phyloP scores from a whole-genome alignment of 2,329 filamentous ascomycete genomes.

The Thelonectria rubi region DNA sequence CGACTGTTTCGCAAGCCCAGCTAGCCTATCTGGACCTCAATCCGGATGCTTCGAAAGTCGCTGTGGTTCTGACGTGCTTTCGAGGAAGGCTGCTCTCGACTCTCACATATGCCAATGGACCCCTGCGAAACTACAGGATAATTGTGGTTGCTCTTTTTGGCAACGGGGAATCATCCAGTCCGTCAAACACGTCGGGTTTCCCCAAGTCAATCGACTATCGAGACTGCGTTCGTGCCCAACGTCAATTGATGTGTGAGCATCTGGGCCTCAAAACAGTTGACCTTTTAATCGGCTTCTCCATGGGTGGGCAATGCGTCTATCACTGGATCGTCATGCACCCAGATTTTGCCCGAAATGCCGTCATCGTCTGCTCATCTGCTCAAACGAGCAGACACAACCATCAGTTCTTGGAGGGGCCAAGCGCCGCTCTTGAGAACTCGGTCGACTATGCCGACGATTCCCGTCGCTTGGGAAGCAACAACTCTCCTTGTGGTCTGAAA shows the following conservation, averaged over 20 bases:
- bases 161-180: conserved; percentile 58
- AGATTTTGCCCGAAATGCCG: conserved; percentile 48
- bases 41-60: conserved; percentile 47
- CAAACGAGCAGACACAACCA: conserved; percentile 57
- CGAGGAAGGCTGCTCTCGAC: conserved; percentile 60
- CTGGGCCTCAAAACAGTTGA: conserved; percentile 49
- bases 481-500: conserved; percentile 44
- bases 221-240: conserved; percentile 55
- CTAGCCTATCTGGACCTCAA: conserved; percentile 43
- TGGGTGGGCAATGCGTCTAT: conserved; percentile 60
- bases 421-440: conserved; percentile 51
- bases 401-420: conserved; percentile 58
- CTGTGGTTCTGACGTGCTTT: conserved; percentile 64
- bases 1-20: conserved; percentile 36
- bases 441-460: conserved; percentile 51
- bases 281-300: conserved; percentile 57
- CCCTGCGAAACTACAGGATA: conserved; percentile 54
- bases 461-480: conserved; percentile 38
- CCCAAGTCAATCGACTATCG: conserved; percentile 51
- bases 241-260: conserved; percentile 49
- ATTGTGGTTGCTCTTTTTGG: conserved; percentile 58
- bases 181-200: conserved; percentile 55
- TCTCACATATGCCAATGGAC: conserved; percentile 55
- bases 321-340: conserved; percentile 58
- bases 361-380: conserved; percentile 57